These are phyloP conservation scores for Gracilaria gracilis DNA, from an alignment of 23 red algal genomes.

Conservation along the genomic window DNA sequence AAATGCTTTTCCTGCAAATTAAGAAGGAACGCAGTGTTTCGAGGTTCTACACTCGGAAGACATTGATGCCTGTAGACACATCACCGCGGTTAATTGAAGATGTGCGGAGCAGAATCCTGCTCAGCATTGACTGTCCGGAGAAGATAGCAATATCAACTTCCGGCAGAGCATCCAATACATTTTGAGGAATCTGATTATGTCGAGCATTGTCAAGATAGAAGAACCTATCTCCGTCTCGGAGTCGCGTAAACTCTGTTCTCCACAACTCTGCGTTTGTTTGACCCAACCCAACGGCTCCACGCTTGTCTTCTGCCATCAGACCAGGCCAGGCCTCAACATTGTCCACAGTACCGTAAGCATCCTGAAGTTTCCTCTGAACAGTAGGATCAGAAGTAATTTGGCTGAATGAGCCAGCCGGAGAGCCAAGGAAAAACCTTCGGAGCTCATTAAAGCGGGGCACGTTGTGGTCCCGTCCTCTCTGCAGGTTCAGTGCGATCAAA, in stretches of 20 bases:
- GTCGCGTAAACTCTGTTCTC: constrained; percentile 42
- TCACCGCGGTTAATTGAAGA: not conserved
- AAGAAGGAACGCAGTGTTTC: not conserved
- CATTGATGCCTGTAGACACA: not conserved
- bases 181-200: constrained; percentile 25
- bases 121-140: constrained; percentile 3
- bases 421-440: constrained; percentile 40
- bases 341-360: constrained; percentile 37
- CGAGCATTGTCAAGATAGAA: constrained; percentile 65
- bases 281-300: constrained; percentile 14
- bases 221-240: constrained; percentile 74
- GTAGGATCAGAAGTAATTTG: constrained; percentile 25
- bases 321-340: constrained; percentile 54
- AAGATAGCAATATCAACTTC: constrained; percentile 36
- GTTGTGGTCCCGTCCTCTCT: constrained; percentile 64
- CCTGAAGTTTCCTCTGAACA: constrained; percentile 11
- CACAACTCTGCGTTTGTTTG: constrained; percentile 27
- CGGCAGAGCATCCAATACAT: constrained; percentile 18
- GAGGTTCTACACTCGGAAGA: not conserved
- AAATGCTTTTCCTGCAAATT: not conserved
- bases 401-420: constrained; percentile 21
- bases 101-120: not conserved
- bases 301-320: constrained; percentile 57
- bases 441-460: constrained; percentile 54
- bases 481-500: constrained; percentile 73